phyloP scores from a whole-genome alignment of 2,329 filamentous ascomycete genomes.

The Acrodontium crateriforme region DNA sequence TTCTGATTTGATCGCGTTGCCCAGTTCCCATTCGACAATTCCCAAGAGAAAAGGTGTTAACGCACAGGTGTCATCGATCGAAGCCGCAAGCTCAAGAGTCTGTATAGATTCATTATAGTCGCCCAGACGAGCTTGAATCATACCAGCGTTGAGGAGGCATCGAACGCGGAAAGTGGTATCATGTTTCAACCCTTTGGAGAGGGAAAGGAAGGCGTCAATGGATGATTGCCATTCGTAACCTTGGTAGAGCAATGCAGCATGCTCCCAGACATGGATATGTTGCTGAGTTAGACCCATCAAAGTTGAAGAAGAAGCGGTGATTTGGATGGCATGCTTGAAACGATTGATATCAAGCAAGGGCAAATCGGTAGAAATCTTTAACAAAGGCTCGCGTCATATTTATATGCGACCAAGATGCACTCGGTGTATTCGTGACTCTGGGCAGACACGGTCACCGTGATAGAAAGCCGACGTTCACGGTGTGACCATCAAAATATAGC shows the following conservation, averaged over 20 bases:
- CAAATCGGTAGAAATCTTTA: background rate
- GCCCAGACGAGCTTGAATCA: slow-evolving; percentile 18
- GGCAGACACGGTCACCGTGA: no score
- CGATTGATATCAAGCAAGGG: background rate
- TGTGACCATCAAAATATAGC: background rate
- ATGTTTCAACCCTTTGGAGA: slow-evolving; percentile 8
- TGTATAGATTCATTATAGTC: slow-evolving; percentile 13
- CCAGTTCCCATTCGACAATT: slow-evolving; percentile 15
- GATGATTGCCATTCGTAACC: slow-evolving; percentile 20
- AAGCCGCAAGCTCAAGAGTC: slow-evolving; percentile 13
- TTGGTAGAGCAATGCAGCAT: slow-evolving; percentile 19
- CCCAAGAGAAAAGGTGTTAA: slow-evolving; percentile 19
- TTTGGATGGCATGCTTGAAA: background rate
- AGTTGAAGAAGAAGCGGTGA: background rate
- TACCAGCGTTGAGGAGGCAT: slow-evolving; percentile 17
- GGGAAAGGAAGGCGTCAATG: slow-evolving; percentile 12
- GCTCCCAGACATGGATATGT: slow-evolving; percentile 21
- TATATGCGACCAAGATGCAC: background rate
- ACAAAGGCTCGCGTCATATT: no score
- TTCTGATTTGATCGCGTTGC: slow-evolving; percentile 8
- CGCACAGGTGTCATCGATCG: slow-evolving; percentile 6
- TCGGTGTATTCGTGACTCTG: background rate
- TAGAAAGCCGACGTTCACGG: background rate
- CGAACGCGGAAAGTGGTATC: no score
- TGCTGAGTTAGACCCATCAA: background rate